Base-by-base conservation (phyloP, 2,329 filamentous ascomycete species). In the Fusarium abutilonis region DNA sequence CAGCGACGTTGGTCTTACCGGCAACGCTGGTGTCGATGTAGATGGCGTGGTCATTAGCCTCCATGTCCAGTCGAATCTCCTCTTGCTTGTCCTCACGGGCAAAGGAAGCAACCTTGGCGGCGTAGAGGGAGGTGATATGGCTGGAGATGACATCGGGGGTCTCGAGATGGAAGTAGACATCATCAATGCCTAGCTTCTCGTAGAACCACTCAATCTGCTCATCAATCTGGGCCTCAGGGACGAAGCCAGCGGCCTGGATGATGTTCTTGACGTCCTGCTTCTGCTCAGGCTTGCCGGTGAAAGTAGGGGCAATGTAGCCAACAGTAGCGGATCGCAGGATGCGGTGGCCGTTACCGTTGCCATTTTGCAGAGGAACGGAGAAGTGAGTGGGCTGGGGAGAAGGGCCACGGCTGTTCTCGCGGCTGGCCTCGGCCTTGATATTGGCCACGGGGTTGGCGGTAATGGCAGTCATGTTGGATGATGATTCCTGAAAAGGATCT, bases 1-100 rank as follows among this genome's bases (percentile, higher is more conserved):
- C 95, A 50, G 84, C 80, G 19, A 91, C 81, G 42, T 88, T 84
- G 56, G 89, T 91, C 69, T 91, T 82, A 66, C 95, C 95, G 14
- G 95, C 94, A 73, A 89, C 90, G 77, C 93, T 97, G 52, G 95
- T 99, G 76, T 99, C 95, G 68, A 99, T 98, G 80, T 98, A 99
- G 73, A 98, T 96, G 57, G 95, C 95, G 74, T 98, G 95, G 75
- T 98, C 95, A 56, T 84, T 81, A 19, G 92, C 92, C 79, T 99
- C 95, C 86, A 97, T 97, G 75, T 98, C 94, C 38, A 99, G 81
- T 63, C 93, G 88, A 70, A 99, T 97, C 79, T 98, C 93, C 71
- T 98, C 86, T 67, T 89, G 89, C 82, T 96, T 96, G 79, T 98
- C 94, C 76, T 96, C 91, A 54, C 95, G 88, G 32, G 94, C 92